phyloP scores from a whole-genome alignment of 1,284 basidiomycete genomes.

The Hemileia vastatrix region DNA sequence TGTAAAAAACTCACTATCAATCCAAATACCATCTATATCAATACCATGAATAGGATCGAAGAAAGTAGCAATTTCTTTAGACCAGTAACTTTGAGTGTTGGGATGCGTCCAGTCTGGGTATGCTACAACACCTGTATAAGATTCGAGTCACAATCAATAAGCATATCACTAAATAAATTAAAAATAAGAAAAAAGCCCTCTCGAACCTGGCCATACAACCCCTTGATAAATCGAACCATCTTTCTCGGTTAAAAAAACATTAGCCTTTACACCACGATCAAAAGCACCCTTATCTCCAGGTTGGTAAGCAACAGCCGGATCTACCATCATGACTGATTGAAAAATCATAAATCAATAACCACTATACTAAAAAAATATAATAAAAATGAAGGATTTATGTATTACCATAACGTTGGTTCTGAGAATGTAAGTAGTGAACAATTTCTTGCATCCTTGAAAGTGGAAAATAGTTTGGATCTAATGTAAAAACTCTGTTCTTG shows the following conservation, averaged over 20 bases:
- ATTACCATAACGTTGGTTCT: conserved; percentile 51
- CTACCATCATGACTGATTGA: conserved; percentile 58
- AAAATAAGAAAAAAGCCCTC: conserved; percentile 54
- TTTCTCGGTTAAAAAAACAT: conserved; percentile 56
- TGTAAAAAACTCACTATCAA: conserved; percentile 48
- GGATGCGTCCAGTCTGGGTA: conserved; percentile 59
- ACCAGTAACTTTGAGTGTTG: conserved; percentile 55
- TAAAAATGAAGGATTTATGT: conserved; percentile 45
- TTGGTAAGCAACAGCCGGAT: conserved; percentile 57
- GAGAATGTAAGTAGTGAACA: conserved; percentile 53
- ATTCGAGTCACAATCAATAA: neutral
- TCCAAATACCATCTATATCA: conserved; percentile 61
- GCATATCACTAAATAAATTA: neutral
- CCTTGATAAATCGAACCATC: conserved; percentile 55
- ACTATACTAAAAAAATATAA: neutral
- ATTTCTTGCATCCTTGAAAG: conserved; percentile 56
- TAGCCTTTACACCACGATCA: conserved; percentile 52
- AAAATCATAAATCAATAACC: too few species aligned
- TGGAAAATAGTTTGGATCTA: conserved; percentile 61
- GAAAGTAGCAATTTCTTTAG: conserved; percentile 55
- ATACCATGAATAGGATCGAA: conserved; percentile 46
- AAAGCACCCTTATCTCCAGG: conserved; percentile 52
- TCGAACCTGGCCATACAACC: conserved; percentile 62
- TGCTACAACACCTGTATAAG: neutral
- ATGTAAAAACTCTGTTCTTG: conserved; percentile 57